Evolutionary conservation across 192 early-diverging fungal genomes (phyloP).

Genomic region (Neocallimastix lanati): DNA sequence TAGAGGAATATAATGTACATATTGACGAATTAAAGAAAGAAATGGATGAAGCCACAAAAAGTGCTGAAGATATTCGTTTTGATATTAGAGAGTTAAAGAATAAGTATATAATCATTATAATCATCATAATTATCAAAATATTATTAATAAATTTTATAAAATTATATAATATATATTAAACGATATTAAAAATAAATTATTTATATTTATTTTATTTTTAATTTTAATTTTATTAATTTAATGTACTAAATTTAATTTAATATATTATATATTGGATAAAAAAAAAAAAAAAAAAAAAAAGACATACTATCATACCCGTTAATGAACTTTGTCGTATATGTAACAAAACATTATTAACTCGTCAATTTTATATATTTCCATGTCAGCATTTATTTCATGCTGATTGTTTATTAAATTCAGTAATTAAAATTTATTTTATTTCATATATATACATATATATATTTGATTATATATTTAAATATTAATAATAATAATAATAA

Average conservation of each 20-base stretch:
- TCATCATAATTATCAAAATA: background rate
- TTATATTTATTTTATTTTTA: background rate
- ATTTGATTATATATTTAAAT: too few relatives aligned
- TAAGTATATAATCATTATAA: constrained; percentile 26
- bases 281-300: background rate
- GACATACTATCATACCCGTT: constrained; percentile 44
- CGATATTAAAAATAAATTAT: too few relatives aligned
- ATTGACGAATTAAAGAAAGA: constrained; percentile 73
- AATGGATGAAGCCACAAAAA: constrained; percentile 89
- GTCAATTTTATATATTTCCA: constrained; percentile 87
- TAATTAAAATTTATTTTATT: constrained; percentile 9
- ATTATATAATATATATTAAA: too few relatives aligned
- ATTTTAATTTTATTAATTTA: background rate
- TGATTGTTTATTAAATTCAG: constrained; percentile 66
- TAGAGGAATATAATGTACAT: constrained; percentile 82
- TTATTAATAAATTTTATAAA: background rate
- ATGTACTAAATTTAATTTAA: too few relatives aligned
- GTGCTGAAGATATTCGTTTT: constrained; percentile 75
- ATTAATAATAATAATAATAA: too few relatives aligned
- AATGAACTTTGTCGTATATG: constrained; percentile 67
- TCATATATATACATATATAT: too few relatives aligned
- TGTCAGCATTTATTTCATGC: constrained; percentile 90
- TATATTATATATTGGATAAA: too few relatives aligned
- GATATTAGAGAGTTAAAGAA: constrained; percentile 76
- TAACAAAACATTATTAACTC: constrained; percentile 50